Percentiles rank a stretch among this genome's conserved stretches.
Evolutionary conservation across 2,329 filamentous ascomycete species (phyloP).

Genomic region (Arthrobotrys entomopaga): DNA sequence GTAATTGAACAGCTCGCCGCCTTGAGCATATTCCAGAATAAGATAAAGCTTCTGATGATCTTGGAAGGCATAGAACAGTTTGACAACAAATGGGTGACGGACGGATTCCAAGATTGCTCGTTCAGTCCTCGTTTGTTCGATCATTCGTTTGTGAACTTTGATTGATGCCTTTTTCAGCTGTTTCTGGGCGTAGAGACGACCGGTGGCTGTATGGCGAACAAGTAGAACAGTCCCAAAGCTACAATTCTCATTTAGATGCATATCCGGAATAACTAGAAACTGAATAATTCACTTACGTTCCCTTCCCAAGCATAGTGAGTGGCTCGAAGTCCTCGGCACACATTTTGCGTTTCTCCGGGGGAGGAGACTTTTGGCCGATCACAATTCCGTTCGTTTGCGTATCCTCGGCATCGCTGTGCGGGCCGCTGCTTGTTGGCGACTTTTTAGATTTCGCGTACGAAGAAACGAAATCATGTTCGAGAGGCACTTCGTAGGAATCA

Average conservation of each 20-base stretch:
- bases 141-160: slow-evolving; percentile 91
- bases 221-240: slow-evolving; percentile 85
- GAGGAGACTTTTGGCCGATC: slow-evolving; percentile 24
- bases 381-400: slow-evolving; percentile 33
- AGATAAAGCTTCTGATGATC: slow-evolving; percentile 97
- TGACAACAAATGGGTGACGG: slow-evolving; percentile 95
- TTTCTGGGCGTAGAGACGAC: slow-evolving; percentile 94
- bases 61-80: slow-evolving; percentile 97
- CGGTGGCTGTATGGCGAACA: slow-evolving; percentile 87
- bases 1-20: slow-evolving; percentile 96
- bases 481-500: slow-evolving; percentile 46
- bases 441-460: slow-evolving; percentile 50
- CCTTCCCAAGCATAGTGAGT: slow-evolving; percentile 91
- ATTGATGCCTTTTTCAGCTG: slow-evolving; percentile 97
- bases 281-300: slow-evolving; percentile 69
- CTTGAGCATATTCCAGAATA: slow-evolving; percentile 96
- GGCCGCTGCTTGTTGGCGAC: slow-evolving; percentile 44
- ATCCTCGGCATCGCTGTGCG: slow-evolving; percentile 43
- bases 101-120: slow-evolving; percentile 93
- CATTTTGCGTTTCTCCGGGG: slow-evolving; percentile 77
- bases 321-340: slow-evolving; percentile 88
- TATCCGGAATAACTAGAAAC: background rate
- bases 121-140: slow-evolving; percentile 98
- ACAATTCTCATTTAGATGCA: background rate
- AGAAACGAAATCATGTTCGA: slow-evolving; percentile 49